Evolutionary conservation across 2,329 filamentous ascomycete species (phyloP), one percentile per base, ranked within the genome.

Genomic region (Sclerotinia spermophila): DNA sequence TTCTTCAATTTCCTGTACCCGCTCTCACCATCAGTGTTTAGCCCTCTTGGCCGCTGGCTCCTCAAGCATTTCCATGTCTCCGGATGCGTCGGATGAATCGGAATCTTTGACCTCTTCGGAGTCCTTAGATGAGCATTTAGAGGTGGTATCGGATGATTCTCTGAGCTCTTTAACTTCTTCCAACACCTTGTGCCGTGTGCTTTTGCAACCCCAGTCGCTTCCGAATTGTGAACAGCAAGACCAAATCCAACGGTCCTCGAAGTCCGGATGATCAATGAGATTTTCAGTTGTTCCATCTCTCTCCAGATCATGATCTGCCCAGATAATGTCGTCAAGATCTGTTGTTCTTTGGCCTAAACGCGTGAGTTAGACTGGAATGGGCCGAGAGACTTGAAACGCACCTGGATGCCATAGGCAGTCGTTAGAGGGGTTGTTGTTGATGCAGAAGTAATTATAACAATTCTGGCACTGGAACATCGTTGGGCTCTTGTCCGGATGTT

Each of bases 181-280:
- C 27, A 33, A 21, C 10, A 45, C 40, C 40, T 44, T 45, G 27
- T 62, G 27, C 45, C 59, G 33, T 6, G 59, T 45, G 11, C 11
- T 45, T 33, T 33, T 62, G 33, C 59, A 45, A 10, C 59, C 59
- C 59, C 59, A 62, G 15, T 62, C 59, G 30, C 59, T 62, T 35
- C 59, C 59, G 10, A 62, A 13, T 13, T 62, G 40, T 62, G 40
- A 42, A 45, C 59, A 62, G 27, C 59, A 62, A 15, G 59, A 45
- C 59, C 59, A 62, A n/a, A 62, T 45, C 59, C 40, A 62, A 45
- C 59, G 59, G 33, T 62, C 59, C 27, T 62, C 59, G 5, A 45
- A 62, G 27, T 62, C 59, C 2, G 27, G 40, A 4, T 62, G 27
- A 45, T 62, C 59, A 17, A 62, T 35, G 8, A 45, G 59, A 45